Percentiles rank a stretch among this genome's conserved stretches.
These are phyloP conservation scores for Phylloporus sp. DNA, from an alignment of 768 basidiomycete genomes.

Conservation along the genomic window DNA sequence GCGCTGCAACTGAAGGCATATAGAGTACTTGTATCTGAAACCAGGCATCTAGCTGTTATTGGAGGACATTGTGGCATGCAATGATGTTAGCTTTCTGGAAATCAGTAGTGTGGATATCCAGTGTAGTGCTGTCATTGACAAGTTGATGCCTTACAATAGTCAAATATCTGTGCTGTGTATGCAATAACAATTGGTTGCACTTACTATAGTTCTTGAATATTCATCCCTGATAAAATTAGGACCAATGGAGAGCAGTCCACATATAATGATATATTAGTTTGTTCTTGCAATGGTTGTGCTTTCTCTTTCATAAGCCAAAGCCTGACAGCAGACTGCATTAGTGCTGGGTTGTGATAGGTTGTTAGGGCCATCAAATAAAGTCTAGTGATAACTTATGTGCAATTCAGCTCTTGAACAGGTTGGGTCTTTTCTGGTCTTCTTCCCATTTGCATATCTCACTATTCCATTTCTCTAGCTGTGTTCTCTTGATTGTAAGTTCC, in stretches of 20 bases:
- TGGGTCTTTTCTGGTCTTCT: not conserved
- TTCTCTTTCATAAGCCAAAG: not conserved
- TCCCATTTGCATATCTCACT: constrained; percentile 4
- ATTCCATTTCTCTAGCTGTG: not conserved
- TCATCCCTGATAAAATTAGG: not conserved
- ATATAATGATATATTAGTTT: not conserved
- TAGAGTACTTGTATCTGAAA: not conserved
- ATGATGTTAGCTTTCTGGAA: not conserved
- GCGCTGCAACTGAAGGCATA: not conserved
- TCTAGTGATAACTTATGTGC: not conserved
- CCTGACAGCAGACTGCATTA: not conserved
- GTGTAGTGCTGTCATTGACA: not conserved
- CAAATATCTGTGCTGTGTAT: not conserved
- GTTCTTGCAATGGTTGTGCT: not conserved
- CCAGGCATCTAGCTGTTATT: not conserved
- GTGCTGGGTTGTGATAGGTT: too few relatives aligned
- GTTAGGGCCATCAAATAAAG: too few relatives aligned
- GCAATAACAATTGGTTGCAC: not conserved
- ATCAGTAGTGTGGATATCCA: not conserved
- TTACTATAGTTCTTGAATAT: not conserved
- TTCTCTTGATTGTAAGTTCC: not conserved
- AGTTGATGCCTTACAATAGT: not conserved
- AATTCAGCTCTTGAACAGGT: not conserved
- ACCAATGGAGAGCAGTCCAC: not conserved
- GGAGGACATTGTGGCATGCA: not conserved